Conservation (phyloP, 768 basidiomycete species). For the Glaciozyma antarctica region DNA sequence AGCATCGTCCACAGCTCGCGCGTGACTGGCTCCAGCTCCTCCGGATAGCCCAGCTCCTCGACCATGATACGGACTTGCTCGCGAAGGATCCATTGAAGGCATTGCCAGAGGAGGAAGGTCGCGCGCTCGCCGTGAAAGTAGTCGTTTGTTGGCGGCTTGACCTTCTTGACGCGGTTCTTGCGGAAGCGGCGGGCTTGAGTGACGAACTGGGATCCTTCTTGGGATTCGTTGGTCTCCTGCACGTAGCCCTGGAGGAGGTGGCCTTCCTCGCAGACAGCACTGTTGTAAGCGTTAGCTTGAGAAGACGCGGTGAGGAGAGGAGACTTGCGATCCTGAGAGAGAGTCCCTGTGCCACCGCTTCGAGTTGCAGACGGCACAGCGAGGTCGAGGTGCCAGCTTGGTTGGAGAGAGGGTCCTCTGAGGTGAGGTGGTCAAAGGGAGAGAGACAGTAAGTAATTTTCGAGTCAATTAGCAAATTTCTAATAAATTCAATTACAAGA, state of each 20-base stretch:
- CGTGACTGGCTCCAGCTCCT: constrained; percentile 20
- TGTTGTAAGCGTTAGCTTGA: neutral
- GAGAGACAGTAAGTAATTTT: neutral
- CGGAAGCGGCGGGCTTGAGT: constrained; percentile 14
- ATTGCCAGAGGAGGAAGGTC: constrained; percentile 21
- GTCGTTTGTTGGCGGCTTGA: constrained; percentile 4
- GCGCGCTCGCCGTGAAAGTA: constrained; percentile 24
- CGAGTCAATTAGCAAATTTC: no score
- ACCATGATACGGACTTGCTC: constrained; percentile 20
- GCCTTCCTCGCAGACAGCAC: constrained; percentile 30
- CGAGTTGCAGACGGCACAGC: constrained; percentile 23
- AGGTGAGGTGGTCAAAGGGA: no score
- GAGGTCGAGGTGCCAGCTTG: constrained; percentile 16
- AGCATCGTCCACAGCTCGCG: constrained; percentile 23
- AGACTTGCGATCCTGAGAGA: constrained; percentile 18
- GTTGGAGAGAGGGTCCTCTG: no score
- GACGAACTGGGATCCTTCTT: constrained; percentile 16
- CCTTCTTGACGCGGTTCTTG: constrained; percentile 10
- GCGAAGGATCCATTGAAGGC: constrained; percentile 26
- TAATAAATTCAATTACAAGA: no score
- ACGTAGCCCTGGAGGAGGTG: constrained; percentile 29
- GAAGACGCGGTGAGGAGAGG: neutral
- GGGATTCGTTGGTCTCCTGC: constrained; percentile 25
- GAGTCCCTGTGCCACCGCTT: constrained; percentile 26
- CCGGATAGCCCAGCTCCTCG: constrained; percentile 26